Percentiles rank a stretch among this genome's conserved stretches.
phyloP scores from a whole-genome alignment of 352 stramenopile genomes.

The Pythium sp. region DNA sequence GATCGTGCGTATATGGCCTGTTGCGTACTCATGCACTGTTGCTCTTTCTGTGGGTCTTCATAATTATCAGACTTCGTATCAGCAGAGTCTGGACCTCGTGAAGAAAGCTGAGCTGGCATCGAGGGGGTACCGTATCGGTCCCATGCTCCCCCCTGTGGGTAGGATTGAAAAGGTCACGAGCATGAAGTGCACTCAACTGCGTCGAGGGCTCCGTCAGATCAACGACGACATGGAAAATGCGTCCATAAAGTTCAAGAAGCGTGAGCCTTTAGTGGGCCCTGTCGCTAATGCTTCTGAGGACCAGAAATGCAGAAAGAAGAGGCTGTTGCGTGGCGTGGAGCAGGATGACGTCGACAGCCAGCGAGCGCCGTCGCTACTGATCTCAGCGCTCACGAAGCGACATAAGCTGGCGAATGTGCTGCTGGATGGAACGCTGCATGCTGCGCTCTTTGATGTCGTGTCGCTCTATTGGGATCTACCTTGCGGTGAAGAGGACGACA shows the following conservation, averaged over 20 bases:
- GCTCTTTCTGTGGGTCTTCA: background rate
- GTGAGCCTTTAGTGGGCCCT: background rate
- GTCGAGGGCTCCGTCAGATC: slow-evolving; percentile 33
- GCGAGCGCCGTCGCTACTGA: slow-evolving; percentile 48
- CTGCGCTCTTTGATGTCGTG: slow-evolving; percentile 18
- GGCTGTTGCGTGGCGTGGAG: background rate
- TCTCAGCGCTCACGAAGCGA: slow-evolving; percentile 50
- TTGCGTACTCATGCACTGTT: background rate
- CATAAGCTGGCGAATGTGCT: slow-evolving; percentile 32
- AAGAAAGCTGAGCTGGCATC: slow-evolving; percentile 60
- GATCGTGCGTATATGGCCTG: background rate
- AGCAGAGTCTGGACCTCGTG: slow-evolving; percentile 34
- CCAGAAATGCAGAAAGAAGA: background rate
- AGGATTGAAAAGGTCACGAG: slow-evolving; percentile 35
- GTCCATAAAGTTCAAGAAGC: slow-evolving; percentile 1
- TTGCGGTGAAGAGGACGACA: background rate
- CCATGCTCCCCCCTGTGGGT: slow-evolving; percentile 45
- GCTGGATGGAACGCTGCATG: slow-evolving; percentile 35
- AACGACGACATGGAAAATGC: slow-evolving; percentile 41
- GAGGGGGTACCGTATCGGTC: slow-evolving; percentile 48
- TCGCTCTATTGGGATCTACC: slow-evolving; percentile 16
- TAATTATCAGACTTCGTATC: slow-evolving; percentile 25
- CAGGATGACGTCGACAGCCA: slow-evolving; percentile 3
- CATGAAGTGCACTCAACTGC: slow-evolving; percentile 39
- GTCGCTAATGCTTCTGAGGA: background rate